Percentiles rank a stretch among this genome's conserved stretches.
Conservation (phyloP, 805 yeast genomes). For the Naumovozyma dairenensis region DNA sequence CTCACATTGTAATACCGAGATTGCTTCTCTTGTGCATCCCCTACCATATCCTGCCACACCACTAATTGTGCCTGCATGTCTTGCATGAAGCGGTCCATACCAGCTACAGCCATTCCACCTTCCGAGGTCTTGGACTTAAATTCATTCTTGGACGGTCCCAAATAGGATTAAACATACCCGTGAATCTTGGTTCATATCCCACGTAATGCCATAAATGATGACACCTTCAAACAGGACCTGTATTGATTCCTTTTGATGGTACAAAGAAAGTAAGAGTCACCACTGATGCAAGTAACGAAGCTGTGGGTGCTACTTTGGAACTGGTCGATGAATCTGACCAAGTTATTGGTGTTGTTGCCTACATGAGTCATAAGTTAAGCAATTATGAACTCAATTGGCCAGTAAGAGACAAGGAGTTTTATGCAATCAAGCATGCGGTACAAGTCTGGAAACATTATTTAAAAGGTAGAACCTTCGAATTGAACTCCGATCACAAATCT, state of each 20-base stretch:
- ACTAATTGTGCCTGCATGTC: too few relatives aligned
- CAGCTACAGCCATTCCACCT: too few relatives aligned
- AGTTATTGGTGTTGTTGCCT: slow-evolving; percentile 1
- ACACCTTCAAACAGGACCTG: too few relatives aligned
- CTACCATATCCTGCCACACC: too few relatives aligned
- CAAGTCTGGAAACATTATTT: neutral
- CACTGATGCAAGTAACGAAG: neutral
- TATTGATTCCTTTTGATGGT: slow-evolving; percentile 1
- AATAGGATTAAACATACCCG: too few relatives aligned
- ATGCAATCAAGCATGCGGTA: neutral
- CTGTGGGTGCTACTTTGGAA: slow-evolving; percentile 1
- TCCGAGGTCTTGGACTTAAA: too few relatives aligned
- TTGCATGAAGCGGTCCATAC: too few relatives aligned
- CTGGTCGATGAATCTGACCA: slow-evolving; percentile 1
- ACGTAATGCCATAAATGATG: too few relatives aligned
- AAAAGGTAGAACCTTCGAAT: neutral
- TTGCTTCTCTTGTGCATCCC: too few relatives aligned
- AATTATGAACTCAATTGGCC: neutral
- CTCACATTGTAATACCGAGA: too few relatives aligned
- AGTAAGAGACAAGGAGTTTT: neutral
- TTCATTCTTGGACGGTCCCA: too few relatives aligned
- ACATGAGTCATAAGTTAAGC: neutral
- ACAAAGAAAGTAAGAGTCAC: neutral
- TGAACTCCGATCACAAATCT: neutral
- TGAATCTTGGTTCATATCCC: too few relatives aligned